Conservation (phyloP, 441 rosid genomes). For the Pelargonium myrrhifolium region DNA sequence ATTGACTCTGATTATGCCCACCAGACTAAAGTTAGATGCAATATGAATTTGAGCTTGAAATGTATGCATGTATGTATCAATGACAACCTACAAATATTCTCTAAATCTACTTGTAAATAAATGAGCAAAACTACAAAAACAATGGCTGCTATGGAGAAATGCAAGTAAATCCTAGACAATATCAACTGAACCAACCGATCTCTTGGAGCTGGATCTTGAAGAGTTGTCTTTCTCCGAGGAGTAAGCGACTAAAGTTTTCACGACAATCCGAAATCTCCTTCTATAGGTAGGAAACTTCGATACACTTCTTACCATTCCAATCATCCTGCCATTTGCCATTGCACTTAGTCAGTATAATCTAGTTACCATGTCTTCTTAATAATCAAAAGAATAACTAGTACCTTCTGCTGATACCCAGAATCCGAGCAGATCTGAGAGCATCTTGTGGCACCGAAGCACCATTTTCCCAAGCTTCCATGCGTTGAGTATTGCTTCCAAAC, state of each 20-base stretch:
- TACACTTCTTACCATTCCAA: conserved; percentile 52
- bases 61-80: no score
- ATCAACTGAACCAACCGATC: conserved; percentile 21
- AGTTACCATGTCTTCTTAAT: no score
- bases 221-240: conserved; percentile 37
- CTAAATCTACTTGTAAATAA: no score
- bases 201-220: conserved; percentile 23
- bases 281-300: conserved; percentile 70
- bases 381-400: conserved; percentile 16
- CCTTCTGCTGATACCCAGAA: conserved; percentile 83
- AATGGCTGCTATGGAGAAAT: no score
- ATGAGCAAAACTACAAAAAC: no score
- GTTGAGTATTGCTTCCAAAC: conserved; percentile 37
- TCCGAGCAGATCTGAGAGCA: conserved; percentile 58
- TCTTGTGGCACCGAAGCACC: no score
- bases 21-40: no score
- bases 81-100: no score
- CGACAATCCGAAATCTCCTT: conserved; percentile 52
- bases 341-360: no score
- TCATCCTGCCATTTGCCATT: conserved; percentile 38
- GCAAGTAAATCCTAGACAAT: conserved; percentile 23
- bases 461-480: conserved; percentile 59
- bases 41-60: no score
- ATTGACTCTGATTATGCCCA: no score
- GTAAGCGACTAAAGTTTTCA: conserved; percentile 46